phyloP scores from a whole-genome alignment of 768 basidiomycete species.

The Trametes maxima region DNA sequence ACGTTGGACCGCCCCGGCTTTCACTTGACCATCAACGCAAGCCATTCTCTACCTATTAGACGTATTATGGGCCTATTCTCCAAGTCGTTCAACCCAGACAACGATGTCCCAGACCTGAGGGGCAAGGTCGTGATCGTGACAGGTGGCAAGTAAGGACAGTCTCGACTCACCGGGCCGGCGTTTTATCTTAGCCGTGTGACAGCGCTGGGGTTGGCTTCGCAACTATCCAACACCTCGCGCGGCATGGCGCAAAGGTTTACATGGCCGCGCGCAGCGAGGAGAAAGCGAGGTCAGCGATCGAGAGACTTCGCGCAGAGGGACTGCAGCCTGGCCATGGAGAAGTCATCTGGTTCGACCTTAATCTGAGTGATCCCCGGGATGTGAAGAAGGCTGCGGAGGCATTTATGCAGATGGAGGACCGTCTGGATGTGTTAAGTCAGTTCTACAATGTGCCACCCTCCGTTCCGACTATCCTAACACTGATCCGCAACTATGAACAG shows the following conservation, averaged over 20 bases:
- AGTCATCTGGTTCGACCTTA: slow-evolving; percentile 52
- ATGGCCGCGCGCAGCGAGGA: slow-evolving; percentile 53
- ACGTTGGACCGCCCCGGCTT: no score
- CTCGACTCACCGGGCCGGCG: no score
- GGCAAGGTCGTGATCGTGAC: slow-evolving; percentile 60
- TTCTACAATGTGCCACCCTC: neutral
- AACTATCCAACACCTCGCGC: slow-evolving; percentile 53
- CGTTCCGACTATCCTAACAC: neutral
- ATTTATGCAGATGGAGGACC: slow-evolving; percentile 50
- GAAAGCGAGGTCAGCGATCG: slow-evolving; percentile 51
- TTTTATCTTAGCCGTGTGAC: neutral
- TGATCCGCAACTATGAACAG: slow-evolving; percentile 30
- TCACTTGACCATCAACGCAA: no score
- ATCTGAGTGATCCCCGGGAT: slow-evolving; percentile 50
- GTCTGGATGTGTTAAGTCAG: slow-evolving; percentile 59
- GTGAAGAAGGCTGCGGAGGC: slow-evolving; percentile 52
- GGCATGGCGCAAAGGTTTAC: slow-evolving; percentile 60
- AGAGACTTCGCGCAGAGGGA: slow-evolving; percentile 45
- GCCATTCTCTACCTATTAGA: no score
- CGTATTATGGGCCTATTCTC: no score
- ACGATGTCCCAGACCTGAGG: slow-evolving; percentile 46
- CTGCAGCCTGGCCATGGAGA: slow-evolving; percentile 47
- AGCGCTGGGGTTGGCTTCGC: slow-evolving; percentile 54
- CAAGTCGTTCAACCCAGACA: slow-evolving; percentile 37
- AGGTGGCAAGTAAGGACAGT: slow-evolving; percentile 50